These are phyloP conservation scores for Biscogniauxia marginata DNA, from an alignment of 2,329 filamentous ascomycete species.

Conservation along the genomic window DNA sequence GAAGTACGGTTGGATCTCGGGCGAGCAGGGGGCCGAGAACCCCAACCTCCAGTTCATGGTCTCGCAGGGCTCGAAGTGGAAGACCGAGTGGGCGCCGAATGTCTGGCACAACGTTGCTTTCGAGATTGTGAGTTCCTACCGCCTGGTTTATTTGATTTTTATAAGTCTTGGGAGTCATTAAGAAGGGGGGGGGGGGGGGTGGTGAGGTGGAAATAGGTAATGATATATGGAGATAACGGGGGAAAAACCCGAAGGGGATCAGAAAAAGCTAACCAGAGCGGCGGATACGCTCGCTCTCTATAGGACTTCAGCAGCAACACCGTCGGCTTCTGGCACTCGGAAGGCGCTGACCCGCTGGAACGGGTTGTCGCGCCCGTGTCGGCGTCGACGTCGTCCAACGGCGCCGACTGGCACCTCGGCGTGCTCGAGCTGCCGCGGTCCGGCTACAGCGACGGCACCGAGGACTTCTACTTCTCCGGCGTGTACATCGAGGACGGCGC, in stretches of 20 bases:
- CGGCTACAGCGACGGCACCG: conserved; percentile 52
- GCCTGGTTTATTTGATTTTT: neutral
- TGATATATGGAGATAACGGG: neutral
- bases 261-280: too few species aligned
- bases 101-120: conserved; percentile 77
- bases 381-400: conserved; percentile 62
- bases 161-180: too few species aligned
- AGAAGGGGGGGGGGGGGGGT: too few species aligned
- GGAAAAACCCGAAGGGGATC: neutral
- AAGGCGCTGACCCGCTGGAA: conserved; percentile 55
- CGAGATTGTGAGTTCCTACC: conserved; percentile 49
- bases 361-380: conserved; percentile 60
- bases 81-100: conserved; percentile 57
- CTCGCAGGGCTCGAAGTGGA: conserved; percentile 61
- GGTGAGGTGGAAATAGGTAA: too few species aligned
- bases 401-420: conserved; percentile 71
- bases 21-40: conserved; percentile 44
- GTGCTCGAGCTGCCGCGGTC: conserved; percentile 63
- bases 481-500: conserved; percentile 66
- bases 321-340: conserved; percentile 70
- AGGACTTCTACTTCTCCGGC: conserved; percentile 73
- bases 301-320: conserved; percentile 57
- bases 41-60: conserved; percentile 65
- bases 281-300: neutral
- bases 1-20: conserved; percentile 64